Evolutionary conservation across 2,329 filamentous ascomycete species (phyloP), one percentile per base, ranked within the genome.

Genomic region (Talaromyces amestolkiae): DNA sequence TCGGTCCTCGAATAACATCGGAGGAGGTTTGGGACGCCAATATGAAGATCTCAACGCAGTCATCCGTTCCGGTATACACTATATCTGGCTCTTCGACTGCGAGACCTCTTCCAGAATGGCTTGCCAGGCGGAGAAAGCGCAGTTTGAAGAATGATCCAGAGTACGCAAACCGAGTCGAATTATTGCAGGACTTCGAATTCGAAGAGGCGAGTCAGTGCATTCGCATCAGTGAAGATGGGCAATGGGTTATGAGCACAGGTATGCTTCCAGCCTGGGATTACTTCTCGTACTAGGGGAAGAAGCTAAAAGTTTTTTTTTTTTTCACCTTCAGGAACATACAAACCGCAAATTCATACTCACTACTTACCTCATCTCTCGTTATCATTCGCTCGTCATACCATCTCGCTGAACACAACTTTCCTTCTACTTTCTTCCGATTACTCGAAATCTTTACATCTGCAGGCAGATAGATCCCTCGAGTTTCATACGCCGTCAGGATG

Each of bases 161-260:
- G 75, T 98, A 94, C 79, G 90, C 93, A 69, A 97, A 93, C 77
- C 90, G 95, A 70, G 89, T 99, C 71, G 95, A 99, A 78, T 84
- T 99, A 65, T 85, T 99, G 43, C 95, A 99, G 74, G 95, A 99
- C 75, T 99, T 99, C 77, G 93, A 96, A 75, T 98, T 99, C 73
- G 93, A 97, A 73, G 93, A 97, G 79, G 94, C 96, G 47, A 97
- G 93, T 75, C 87, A 89, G 70, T 97, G 94, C 75, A 87, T 99
- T 68, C 87, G 92, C 59, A 87, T 95, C 68, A 97, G 92, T 72
- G 93, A 97, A 66, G 95, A 99, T 86, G 94, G 94, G 58, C 90
- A 98, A 75, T 99, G 95, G 93, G 88, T 95, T 47, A 95, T 97
- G 91, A 96, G 91, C 73, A 96, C 93, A 61, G 93, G 92, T 81